Conservation (phyloP, 345 rosid species). For the Bruguiera parviflora region DNA sequence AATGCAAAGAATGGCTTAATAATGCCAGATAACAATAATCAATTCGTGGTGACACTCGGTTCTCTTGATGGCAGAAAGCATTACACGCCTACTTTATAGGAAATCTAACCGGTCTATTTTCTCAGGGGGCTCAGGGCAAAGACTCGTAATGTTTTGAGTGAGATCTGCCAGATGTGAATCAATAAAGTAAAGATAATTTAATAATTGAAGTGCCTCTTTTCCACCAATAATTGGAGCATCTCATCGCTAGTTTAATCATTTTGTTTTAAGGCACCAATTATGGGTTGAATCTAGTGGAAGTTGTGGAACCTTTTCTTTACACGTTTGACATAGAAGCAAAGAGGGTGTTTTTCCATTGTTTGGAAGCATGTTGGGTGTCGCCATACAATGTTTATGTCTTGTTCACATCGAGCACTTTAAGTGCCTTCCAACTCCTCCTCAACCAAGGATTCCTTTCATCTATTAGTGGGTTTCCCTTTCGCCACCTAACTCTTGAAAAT, state of each 20-base stretch:
- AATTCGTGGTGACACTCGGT: slow-evolving; percentile 9
- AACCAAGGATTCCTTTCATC: slow-evolving; percentile 51
- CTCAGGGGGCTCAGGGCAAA: background rate
- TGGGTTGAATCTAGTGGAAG: slow-evolving; percentile 38
- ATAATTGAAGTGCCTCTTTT: slow-evolving; percentile 30
- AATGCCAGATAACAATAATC: background rate
- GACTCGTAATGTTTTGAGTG: slow-evolving; percentile 10
- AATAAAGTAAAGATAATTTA: slow-evolving; percentile 16
- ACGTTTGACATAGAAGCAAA: slow-evolving; percentile 37
- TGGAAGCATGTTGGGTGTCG: slow-evolving; percentile 59
- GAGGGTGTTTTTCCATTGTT: slow-evolving; percentile 31
- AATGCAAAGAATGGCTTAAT: slow-evolving; percentile 1
- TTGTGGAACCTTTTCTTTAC: slow-evolving; percentile 53
- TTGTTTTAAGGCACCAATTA: slow-evolving; percentile 50
- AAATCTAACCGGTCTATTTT: slow-evolving; percentile 21
- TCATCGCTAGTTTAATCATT: slow-evolving; percentile 20
- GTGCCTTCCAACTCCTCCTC: slow-evolving; percentile 98
- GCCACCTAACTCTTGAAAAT: slow-evolving; percentile 73
- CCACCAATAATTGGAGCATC: slow-evolving; percentile 41
- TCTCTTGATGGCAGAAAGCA: slow-evolving; percentile 12
- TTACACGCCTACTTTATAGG: slow-evolving; percentile 16
- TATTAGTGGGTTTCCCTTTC: slow-evolving; percentile 77
- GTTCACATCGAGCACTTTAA: slow-evolving; percentile 53
- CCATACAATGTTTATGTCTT: slow-evolving; percentile 39
- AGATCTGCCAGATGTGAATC: slow-evolving; percentile 5